phyloP scores from a whole-genome alignment of 805 yeast genomes.

The Yarrowia porcina region DNA sequence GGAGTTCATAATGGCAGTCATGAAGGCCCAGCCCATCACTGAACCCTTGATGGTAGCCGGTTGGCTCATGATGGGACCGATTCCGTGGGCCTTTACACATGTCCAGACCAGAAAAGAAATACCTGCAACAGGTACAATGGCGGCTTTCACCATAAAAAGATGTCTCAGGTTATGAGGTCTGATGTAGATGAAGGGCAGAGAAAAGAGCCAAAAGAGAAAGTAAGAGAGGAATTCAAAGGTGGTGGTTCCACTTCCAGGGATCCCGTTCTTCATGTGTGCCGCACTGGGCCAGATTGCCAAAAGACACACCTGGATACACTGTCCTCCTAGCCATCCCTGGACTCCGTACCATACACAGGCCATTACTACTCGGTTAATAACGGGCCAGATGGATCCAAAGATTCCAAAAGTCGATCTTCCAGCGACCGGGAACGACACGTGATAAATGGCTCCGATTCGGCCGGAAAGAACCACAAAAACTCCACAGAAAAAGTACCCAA shows the following conservation, averaged over 20 bases:
- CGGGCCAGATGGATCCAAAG: slow-evolving; percentile 85
- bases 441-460: slow-evolving; percentile 76
- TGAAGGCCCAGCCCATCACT: slow-evolving; percentile 78
- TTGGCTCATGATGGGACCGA: slow-evolving; percentile 66
- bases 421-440: slow-evolving; percentile 79
- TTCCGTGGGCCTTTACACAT: slow-evolving; percentile 71
- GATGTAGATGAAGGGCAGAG: slow-evolving; percentile 76
- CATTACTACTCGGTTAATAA: slow-evolving; percentile 83
- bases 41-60: slow-evolving; percentile 53
- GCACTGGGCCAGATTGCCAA: slow-evolving; percentile 61
- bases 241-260: slow-evolving; percentile 58
- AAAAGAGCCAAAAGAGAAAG: slow-evolving; percentile 76
- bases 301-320: slow-evolving; percentile 75
- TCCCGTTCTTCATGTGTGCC: slow-evolving; percentile 44
- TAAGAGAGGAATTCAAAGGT: slow-evolving; percentile 71
- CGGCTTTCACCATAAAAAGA: slow-evolving; percentile 77
- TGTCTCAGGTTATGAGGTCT: slow-evolving; percentile 81
- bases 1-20: slow-evolving; percentile 72
- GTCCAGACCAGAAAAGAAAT: slow-evolving; percentile 83
- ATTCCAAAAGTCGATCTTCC: slow-evolving; percentile 82
- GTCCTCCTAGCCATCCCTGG: slow-evolving; percentile 80
- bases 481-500: slow-evolving; percentile 73
- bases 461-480: slow-evolving; percentile 67
- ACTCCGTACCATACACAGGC: slow-evolving; percentile 86
- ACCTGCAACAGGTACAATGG: slow-evolving; percentile 77